Evolutionary conservation across 352 stramenopile species (phyloP).

Genomic region (Globisporangium parvum): DNA sequence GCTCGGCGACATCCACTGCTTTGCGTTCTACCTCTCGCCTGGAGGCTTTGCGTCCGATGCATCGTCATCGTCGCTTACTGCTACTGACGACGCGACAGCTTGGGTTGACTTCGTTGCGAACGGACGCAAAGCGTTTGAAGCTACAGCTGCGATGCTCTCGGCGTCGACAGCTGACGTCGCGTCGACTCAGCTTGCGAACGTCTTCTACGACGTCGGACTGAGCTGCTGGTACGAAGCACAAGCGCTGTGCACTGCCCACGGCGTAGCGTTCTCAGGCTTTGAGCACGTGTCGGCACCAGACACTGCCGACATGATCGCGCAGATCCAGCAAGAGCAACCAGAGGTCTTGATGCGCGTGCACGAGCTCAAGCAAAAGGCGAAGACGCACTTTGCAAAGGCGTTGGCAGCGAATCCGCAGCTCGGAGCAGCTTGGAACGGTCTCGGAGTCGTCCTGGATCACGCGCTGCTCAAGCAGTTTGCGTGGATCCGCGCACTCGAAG

Average conservation of each 20-base stretch:
- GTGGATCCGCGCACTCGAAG: conserved; percentile 64
- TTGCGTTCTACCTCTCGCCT: conserved; percentile 78
- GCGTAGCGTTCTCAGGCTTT: conserved; percentile 40
- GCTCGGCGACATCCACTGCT: conserved; percentile 75
- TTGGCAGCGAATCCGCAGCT: conserved; percentile 40
- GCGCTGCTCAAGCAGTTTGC: conserved; percentile 74
- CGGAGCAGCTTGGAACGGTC: conserved; percentile 70
- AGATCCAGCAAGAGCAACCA: background rate
- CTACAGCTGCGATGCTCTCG: conserved; percentile 17
- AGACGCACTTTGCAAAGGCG: conserved; percentile 35
- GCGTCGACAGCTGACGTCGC: conserved; percentile 2
- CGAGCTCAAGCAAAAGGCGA: conserved; percentile 27
- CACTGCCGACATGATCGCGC: background rate
- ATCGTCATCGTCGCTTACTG: background rate
- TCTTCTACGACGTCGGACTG: conserved; percentile 64
- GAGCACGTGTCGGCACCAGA: conserved; percentile 5
- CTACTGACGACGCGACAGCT: background rate
- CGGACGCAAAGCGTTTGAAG: conserved; percentile 53
- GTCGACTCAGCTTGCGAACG: conserved; percentile 25
- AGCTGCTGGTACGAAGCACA: conserved; percentile 77
- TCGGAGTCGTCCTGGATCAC: conserved; percentile 57
- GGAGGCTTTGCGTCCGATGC: conserved; percentile 30
- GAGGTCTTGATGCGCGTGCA: conserved; percentile 9
- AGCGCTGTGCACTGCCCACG: conserved; percentile 29
- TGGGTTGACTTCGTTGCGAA: conserved; percentile 64